A percentile compares a stretch with the other conserved stretches of the same genome.
Evolutionary conservation across 2,329 filamentous ascomycete genomes (phyloP).

Genomic region (Penicillium capsulatum): DNA sequence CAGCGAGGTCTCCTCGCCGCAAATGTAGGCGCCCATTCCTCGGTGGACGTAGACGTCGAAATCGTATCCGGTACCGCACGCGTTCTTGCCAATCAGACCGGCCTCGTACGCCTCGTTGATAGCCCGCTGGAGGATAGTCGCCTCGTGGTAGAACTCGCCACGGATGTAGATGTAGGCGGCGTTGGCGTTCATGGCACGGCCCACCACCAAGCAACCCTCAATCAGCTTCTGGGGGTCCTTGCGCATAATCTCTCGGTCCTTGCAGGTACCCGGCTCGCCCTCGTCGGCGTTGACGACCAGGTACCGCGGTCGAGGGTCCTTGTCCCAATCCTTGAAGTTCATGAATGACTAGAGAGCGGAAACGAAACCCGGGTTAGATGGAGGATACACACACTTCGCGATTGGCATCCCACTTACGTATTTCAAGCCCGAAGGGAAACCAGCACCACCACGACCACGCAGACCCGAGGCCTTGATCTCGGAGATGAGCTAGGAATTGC

Average conservation of each 20-base stretch:
- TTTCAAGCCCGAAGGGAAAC: constrained; percentile 97
- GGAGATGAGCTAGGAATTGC: constrained; percentile 69
- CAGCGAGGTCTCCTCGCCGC: constrained; percentile 94
- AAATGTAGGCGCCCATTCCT: constrained; percentile 95
- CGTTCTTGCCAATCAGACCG: constrained; percentile 95
- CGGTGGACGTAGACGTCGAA: constrained; percentile 97
- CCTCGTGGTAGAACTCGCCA: constrained; percentile 96
- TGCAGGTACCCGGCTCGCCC: constrained; percentile 97
- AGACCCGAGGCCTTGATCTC: constrained; percentile 97
- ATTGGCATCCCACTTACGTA: constrained; percentile 63
- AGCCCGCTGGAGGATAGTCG: constrained; percentile 83
- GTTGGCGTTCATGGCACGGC: constrained; percentile 96
- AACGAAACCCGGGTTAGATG: background rate
- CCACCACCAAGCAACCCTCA: constrained; percentile 93
- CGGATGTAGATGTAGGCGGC: constrained; percentile 99
- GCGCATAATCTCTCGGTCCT: constrained; percentile 99
- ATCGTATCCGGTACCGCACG: constrained; percentile 93
- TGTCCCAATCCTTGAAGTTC: constrained; percentile 99
- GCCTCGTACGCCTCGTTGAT: constrained; percentile 97
- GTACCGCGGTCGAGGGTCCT: constrained; percentile 92
- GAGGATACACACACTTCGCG: background rate
- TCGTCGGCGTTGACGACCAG: constrained; percentile 98
- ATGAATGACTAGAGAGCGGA: constrained; percentile 76
- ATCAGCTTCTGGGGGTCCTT: constrained; percentile 99
- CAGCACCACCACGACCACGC: constrained; percentile 91